These are phyloP conservation scores for Incumbomyces delicatus DNA, from an alignment of 2,329 filamentous ascomycete genomes.

Conservation along the genomic window DNA sequence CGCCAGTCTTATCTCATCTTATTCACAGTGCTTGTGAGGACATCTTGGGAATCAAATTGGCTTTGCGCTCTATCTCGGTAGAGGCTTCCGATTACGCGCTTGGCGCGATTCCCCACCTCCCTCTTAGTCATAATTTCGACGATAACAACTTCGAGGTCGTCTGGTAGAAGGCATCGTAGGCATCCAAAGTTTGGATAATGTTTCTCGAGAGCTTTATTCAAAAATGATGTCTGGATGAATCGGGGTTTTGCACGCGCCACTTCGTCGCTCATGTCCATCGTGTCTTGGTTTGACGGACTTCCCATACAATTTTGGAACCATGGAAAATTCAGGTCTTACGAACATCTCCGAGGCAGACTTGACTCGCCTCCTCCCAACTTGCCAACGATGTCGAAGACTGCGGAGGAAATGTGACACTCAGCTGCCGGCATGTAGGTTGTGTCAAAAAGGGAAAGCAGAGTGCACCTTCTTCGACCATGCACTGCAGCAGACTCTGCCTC, in stretches of 20 bases:
- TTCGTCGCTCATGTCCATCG: conserved; percentile 5
- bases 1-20: no score
- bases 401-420: conserved; percentile 23
- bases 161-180: background rate
- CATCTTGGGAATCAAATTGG: no score
- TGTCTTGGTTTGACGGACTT: conserved; percentile 3
- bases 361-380: conserved; percentile 21
- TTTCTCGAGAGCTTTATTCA: no score
- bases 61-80: background rate
- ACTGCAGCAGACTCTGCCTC: conserved; percentile 20
- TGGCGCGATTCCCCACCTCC: conserved; percentile 4
- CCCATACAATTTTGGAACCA: background rate
- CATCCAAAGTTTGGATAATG: no score
- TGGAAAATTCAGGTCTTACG: conserved; percentile 13
- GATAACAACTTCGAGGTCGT: conserved; percentile 1
- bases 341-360: conserved; percentile 22
- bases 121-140: background rate
- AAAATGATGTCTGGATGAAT: no score
- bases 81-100: conserved; percentile 6
- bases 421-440: conserved; percentile 22
- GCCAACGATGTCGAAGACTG: conserved; percentile 22
- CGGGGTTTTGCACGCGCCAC: no score
- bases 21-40: no score
- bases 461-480: conserved; percentile 24
- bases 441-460: conserved; percentile 23